phyloP scores from a whole-genome alignment of 2,329 filamentous ascomycete species.

The Waltergamsia citrina region DNA sequence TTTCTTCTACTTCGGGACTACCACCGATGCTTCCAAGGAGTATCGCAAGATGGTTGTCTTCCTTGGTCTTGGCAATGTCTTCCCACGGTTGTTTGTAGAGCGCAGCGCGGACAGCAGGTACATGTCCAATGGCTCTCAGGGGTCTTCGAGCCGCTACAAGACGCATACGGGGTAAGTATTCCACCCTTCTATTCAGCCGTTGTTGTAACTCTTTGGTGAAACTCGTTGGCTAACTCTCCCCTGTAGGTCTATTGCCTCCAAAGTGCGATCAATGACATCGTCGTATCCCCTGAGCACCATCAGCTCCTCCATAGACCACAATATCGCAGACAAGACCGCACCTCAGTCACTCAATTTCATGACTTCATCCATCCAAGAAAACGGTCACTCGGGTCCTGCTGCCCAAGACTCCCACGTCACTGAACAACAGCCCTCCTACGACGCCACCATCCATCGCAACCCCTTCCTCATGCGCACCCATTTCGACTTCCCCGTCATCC shows the following conservation, averaged over 20 bases:
- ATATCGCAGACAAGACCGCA: neutral
- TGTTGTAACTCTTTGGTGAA: neutral
- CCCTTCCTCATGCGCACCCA: conserved; percentile 24
- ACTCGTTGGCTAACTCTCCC: conserved; percentile 3
- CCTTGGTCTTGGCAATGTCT: conserved; percentile 32
- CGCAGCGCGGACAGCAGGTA: conserved; percentile 22
- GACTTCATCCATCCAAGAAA: conserved; percentile 3
- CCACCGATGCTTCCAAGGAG: conserved; percentile 39
- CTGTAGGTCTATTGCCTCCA: conserved; percentile 6
- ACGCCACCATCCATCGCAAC: conserved; percentile 12
- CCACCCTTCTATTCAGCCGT: neutral
- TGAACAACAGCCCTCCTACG: conserved; percentile 4
- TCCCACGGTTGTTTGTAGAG: conserved; percentile 28
- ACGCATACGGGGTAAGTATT: conserved; percentile 4
- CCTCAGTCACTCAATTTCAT: conserved; percentile 5
- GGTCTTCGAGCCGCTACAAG: conserved; percentile 1
- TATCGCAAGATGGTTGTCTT: conserved; percentile 31
- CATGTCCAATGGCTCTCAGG: neutral
- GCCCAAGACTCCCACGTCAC: neutral
- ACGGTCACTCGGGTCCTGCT: conserved; percentile 2
- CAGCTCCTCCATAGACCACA: conserved; percentile 8
- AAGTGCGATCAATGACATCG: conserved; percentile 11
- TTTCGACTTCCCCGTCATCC: conserved; percentile 13
- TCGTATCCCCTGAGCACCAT: conserved; percentile 9
- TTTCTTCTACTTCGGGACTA: conserved; percentile 46